Evolutionary conservation across 805 yeast species (phyloP), one percentile per base, ranked within the genome.

Genomic region (Zygoascus biomembranicola): DNA sequence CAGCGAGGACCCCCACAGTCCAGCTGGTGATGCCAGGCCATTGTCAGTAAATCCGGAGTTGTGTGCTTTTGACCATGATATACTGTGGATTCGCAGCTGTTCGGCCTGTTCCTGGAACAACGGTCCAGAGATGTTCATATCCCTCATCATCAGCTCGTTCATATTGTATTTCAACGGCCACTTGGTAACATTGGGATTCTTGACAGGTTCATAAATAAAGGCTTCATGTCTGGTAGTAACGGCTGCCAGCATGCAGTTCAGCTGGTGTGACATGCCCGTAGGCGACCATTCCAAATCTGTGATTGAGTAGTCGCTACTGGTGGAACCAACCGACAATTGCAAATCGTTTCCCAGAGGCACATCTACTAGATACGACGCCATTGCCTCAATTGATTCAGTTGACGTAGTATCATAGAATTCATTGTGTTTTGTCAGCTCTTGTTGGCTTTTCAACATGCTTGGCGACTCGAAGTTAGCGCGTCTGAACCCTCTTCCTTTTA

Each of bases 261-360:
- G 31, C 19, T 35, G 45, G 14, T 32, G 23, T 2, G 57, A 55
- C 47, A 55, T 26, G 2, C 62, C 62, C 1, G 57, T 54, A 14
- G 63, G 61, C 4, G 62, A 59, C 63, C 63, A 60, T 8, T 44
- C 57, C 10, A 55, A 20, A 32, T 59, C 60, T 2, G 60, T 55
- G 20, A 58, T 32, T 16, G 45, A 28, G 26, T 49, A 35, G 16
- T 56, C 60, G 19, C 55, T 50, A 10, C 57, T 39, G 4, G 56
- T 45, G 5, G 47, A 51, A 8, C 52, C 54, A 2, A 56, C 46
- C 8, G 61, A 55, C 37, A 53, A 48, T 5, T 35, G 44, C 35
- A 48, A 55, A 43, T 59, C 59, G 37, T 32, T 19, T 19, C 47
- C 26, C 37, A 18, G n/a, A 39, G 45, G 49, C 32, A 32, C 9